Conservation (phyloP, 768 basidiomycete genomes). For the Podaxis rugospora region DNA sequence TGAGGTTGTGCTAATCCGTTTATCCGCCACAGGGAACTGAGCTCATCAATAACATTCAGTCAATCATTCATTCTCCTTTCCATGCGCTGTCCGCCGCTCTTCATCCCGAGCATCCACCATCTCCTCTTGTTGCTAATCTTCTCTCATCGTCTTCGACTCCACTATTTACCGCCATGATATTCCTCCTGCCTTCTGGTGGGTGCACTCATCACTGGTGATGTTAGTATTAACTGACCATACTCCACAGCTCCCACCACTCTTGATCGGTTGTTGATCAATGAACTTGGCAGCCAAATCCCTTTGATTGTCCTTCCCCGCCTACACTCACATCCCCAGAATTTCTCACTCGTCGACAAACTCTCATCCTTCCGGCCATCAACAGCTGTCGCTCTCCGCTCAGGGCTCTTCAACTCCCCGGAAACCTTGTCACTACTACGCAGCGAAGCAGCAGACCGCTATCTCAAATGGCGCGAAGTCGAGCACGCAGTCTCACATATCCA, state of each 20-base stretch:
- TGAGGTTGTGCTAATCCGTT: not conserved
- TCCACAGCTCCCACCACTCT: slow-evolving; percentile 27
- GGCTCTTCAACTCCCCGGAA: slow-evolving; percentile 63
- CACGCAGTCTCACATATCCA: slow-evolving; percentile 34
- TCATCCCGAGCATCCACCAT: slow-evolving; percentile 49
- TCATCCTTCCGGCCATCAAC: slow-evolving; percentile 57
- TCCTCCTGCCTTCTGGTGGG: slow-evolving; percentile 48
- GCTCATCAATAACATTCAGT: slow-evolving; percentile 27
- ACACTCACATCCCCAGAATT: slow-evolving; percentile 24
- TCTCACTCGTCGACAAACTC: slow-evolving; percentile 26
- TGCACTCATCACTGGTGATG: not conserved
- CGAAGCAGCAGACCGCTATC: slow-evolving; percentile 66
- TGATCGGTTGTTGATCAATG: slow-evolving; percentile 45
- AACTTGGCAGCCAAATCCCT: slow-evolving; percentile 50
- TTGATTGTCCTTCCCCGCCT: slow-evolving; percentile 48
- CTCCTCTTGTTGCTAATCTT: slow-evolving; percentile 43
- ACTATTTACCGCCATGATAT: slow-evolving; percentile 55
- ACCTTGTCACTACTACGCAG: slow-evolving; percentile 50
- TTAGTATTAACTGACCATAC: slow-evolving; percentile 10
- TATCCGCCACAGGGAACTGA: slow-evolving; percentile 24
- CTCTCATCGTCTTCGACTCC: slow-evolving; percentile 56
- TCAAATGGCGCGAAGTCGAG: slow-evolving; percentile 71
- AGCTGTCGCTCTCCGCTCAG: slow-evolving; percentile 46
- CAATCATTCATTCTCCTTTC: slow-evolving; percentile 54
- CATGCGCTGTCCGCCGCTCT: slow-evolving; percentile 47